A percentile compares a stretch with the other conserved stretches of the same genome.
phyloP scores from a whole-genome alignment of 2,329 filamentous ascomycete genomes.

The Claviceps sp. region DNA sequence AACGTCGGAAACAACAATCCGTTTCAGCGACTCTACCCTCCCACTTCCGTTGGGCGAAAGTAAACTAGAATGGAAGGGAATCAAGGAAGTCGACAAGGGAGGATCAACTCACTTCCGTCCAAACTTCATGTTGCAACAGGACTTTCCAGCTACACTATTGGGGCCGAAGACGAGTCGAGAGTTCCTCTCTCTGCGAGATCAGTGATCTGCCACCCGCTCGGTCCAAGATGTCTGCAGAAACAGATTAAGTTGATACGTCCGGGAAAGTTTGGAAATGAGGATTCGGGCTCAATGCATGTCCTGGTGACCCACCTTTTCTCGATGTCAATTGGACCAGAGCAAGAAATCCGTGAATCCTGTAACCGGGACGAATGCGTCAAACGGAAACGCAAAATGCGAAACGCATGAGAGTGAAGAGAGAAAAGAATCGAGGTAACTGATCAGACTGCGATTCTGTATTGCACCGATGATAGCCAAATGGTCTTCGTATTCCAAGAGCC shows the following conservation, averaged over 20 bases:
- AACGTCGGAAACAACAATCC: background rate
- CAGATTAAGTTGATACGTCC: background rate
- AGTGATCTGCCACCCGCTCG: background rate
- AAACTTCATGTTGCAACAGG: constrained; percentile 39
- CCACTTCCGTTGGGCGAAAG: background rate
- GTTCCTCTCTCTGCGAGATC: background rate
- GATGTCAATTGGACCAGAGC: background rate
- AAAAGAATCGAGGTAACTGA: background rate
- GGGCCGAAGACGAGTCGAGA: background rate
- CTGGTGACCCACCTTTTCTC: background rate
- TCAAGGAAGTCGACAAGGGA: background rate
- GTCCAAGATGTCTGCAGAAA: background rate
- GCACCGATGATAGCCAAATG: background rate
- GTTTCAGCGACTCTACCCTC: constrained; percentile 9
- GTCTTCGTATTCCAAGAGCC: background rate
- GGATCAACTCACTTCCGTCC: constrained; percentile 39
- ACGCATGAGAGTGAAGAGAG: background rate
- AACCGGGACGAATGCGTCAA: background rate
- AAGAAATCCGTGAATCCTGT: background rate
- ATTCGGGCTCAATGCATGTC: background rate
- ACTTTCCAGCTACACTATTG: background rate
- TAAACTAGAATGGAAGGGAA: background rate
- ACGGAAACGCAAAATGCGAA: background rate
- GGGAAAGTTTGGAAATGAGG: background rate
- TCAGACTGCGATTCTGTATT: background rate